Evolutionary conservation across 2,329 filamentous ascomycete species (phyloP), one percentile per base, ranked within the genome.

Genomic region (Neodidymelliopsis sp.): DNA sequence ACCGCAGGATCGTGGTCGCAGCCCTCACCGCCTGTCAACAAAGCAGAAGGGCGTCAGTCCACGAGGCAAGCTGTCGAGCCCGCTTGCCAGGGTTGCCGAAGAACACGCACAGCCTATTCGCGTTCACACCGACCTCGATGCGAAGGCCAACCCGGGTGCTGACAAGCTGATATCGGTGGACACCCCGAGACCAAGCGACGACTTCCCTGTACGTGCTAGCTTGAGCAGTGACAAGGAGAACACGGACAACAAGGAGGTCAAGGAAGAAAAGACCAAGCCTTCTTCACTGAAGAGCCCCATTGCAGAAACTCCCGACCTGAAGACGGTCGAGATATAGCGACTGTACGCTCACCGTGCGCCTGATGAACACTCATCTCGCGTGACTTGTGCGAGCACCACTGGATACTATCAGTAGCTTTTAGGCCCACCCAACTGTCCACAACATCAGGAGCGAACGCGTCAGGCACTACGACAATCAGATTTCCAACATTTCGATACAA

Each of bases 31-130:
- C 33, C 81, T 88, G 25, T 69, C 67, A 59, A 83, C 80, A 49
- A 84, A 84, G 40, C 86, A 85, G 19, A 72, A 70, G 51, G 74
- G 78, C 82, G 54, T 87, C 15, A 88, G 84, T 49, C 82, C 87
- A 2, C 81, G 83, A 10, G 84, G 82, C 53, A 83, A 84, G 58
- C 86, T 91, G 63, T 81, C 86, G 11, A 90, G 86, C 59, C 88
- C 89, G 12, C 76, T 93, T 48, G 87, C 88, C 38, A 81, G 87
- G 55, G 89, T 93, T 11, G 83, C 87, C 1, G 90, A 93, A 73
- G 90, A 93, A 45, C 63, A 70, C 10, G 68, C 75, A 4, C 60
- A 65, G 47, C 69, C 73, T 4, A 70, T 76, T 34, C 71, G 65
- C 33, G 63, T 76, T 5, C 70, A 64, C 43, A 71, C 65, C 30